These are phyloP conservation scores for Tieghemostelium lacteum DNA, from an alignment of 78 protist species.

Conservation along the genomic window DNA sequence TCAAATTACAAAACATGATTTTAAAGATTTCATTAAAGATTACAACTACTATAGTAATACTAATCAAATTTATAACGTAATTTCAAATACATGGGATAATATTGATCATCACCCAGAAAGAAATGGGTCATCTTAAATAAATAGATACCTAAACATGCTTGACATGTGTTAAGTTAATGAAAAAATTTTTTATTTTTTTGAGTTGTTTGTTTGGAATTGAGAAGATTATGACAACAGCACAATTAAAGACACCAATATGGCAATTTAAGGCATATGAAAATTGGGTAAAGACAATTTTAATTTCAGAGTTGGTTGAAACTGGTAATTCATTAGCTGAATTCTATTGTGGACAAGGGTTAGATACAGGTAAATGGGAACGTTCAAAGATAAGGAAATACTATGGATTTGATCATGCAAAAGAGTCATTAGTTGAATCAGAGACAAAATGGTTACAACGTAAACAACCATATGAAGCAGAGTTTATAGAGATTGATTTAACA, in stretches of 20 bases:
- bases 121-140: too few relatives aligned
- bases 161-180: too few relatives aligned
- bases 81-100: too few relatives aligned
- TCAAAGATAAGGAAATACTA: conserved; percentile 57
- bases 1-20: too few relatives aligned
- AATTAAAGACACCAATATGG: conserved; percentile 67
- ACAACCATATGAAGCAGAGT: conserved; percentile 40
- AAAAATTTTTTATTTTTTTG: too few relatives aligned
- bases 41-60: too few relatives aligned
- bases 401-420: conserved; percentile 22
- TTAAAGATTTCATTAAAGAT: too few relatives aligned
- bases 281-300: conserved; percentile 78
- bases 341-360: conserved; percentile 62
- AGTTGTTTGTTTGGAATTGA: too few relatives aligned
- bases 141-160: too few relatives aligned
- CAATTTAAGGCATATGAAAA: conserved; percentile 67
- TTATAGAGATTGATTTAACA: conserved; percentile 19
- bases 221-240: too few relatives aligned
- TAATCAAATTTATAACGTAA: too few relatives aligned
- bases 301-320: conserved; percentile 73
- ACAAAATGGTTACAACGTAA: conserved; percentile 48
- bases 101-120: too few relatives aligned
- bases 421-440: conserved; percentile 22
- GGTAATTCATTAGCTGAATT: conserved; percentile 44
- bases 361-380: conserved; percentile 77